phyloP scores from a whole-genome alignment of 2,329 filamentous ascomycete genomes.

The Aspergillus viridinutans region DNA sequence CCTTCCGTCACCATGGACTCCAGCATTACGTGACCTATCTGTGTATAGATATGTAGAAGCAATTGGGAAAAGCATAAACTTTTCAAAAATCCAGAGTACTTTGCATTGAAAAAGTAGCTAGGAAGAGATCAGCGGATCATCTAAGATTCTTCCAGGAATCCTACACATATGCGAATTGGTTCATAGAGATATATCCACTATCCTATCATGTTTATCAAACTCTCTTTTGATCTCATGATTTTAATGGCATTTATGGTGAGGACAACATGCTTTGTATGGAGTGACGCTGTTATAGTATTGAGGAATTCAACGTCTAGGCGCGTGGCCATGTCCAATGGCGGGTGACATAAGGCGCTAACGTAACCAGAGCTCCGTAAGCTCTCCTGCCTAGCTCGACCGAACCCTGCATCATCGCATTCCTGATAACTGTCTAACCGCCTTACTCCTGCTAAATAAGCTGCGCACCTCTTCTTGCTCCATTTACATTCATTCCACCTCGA shows the following conservation, averaged over 20 bases:
- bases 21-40: slow-evolving; percentile 2
- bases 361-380: slow-evolving; percentile 35
- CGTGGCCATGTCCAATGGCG: slow-evolving; percentile 5
- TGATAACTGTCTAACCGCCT: background rate
- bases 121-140: too few species aligned
- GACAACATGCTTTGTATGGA: background rate
- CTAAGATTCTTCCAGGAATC: too few species aligned
- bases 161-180: too few species aligned
- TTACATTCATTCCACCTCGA: background rate
- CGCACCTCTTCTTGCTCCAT: slow-evolving; percentile 5
- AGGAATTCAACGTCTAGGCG: slow-evolving; percentile 9
- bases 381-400: slow-evolving; percentile 27
- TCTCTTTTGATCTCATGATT: too few species aligned
- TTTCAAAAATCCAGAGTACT: background rate
- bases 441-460: slow-evolving; percentile 5
- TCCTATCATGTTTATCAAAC: too few species aligned
- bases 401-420: slow-evolving; percentile 5
- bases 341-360: slow-evolving; percentile 14
- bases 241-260: background rate
- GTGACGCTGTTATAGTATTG: background rate
- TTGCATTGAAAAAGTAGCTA: background rate
- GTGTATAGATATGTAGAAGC: background rate
- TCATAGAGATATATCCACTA: too few species aligned
- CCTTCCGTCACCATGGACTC: slow-evolving; percentile 12
- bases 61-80: background rate